phyloP scores from a whole-genome alignment of 2,329 filamentous ascomycete species.

The Atkinsonella hypoxylon region DNA sequence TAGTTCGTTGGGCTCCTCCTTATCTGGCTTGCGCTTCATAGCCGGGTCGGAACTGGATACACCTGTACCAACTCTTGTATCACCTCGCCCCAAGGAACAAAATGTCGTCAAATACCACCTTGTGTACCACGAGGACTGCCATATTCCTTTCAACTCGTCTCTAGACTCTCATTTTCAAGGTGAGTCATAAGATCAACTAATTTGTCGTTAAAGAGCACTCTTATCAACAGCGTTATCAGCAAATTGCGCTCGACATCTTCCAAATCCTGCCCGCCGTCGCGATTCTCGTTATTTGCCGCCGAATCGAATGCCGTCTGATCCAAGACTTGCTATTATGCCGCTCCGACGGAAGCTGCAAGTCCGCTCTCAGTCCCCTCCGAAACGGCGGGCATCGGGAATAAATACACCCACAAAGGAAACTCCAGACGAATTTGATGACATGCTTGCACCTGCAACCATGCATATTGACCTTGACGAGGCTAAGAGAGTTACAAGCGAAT shows the following conservation, averaged over 20 bases:
- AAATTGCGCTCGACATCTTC: slow-evolving; percentile 1
- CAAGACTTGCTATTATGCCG: slow-evolving; percentile 5
- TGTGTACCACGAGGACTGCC: neutral
- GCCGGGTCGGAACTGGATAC: too few species aligned
- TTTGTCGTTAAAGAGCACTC: too few species aligned
- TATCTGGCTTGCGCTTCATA: too few species aligned
- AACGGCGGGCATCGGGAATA: neutral
- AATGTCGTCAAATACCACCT: neutral
- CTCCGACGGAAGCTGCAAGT: neutral
- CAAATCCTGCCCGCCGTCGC: neutral
- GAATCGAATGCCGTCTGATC: neutral
- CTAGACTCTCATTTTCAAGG: neutral
- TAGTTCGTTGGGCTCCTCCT: too few species aligned
- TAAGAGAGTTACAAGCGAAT: too few species aligned
- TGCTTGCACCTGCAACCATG: too few species aligned
- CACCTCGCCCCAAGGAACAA: too few species aligned
- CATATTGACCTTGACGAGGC: too few species aligned
- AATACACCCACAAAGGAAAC: neutral
- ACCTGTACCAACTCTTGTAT: too few species aligned
- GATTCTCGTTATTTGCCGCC: neutral
- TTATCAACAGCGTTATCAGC: too few species aligned
- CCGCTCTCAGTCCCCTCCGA: neutral
- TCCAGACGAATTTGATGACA: neutral
- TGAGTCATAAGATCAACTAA: neutral
- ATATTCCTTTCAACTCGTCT: neutral